Base-by-base conservation (phyloP, 2,329 filamentous ascomycete species). In the Pestalotiopsis sp. region DNA sequence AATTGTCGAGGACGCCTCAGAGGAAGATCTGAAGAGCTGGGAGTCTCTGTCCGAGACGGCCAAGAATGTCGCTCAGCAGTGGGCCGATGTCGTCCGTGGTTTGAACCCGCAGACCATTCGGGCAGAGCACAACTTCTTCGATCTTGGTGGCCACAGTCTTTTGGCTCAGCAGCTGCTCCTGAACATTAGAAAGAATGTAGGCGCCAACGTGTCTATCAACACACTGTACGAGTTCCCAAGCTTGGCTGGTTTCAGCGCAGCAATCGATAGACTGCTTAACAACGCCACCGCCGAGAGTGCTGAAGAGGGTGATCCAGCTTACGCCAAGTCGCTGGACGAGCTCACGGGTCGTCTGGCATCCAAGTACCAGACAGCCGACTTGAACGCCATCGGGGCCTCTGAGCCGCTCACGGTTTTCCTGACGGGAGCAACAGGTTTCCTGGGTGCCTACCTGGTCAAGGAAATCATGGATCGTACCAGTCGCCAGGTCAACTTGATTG, bases 351-450 rank as follows among this genome's bases (percentile, higher is more conserved):
- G 70, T n/a, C 76, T 83, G 4, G 78, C 78, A n/a, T 70, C 75
- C 25, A 80, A 76, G 68, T 84, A 80, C 66, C 80, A 79, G 70
- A 75, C 75, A 1, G 77, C 74, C 4, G 71, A 75, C 52, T 68
- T 70, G 7, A 70, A 69, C 17, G 68, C 70, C 4, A 66, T 75
- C 1, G 59, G 23, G 9, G 57, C 71, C 20, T 58, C 73, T 27
- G 63, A 63, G 31, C 41, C 38, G 3, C 74, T 83, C 41, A 94
- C 91, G 0, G 85, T 96, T 12, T 92, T 98, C 79, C 82, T 98
- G 4, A 98, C 95, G 2, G 94, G 95, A 58, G 94, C 93, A 3
- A 98, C 95, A 4, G 95, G 95, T 2, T 98, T 98, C 84, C 81
- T 98, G 23, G 95, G 95, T 36, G 88, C 93, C 0, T 97, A 94